These are phyloP conservation scores for Tolypocladium guangdongense DNA, from an alignment of 2,329 filamentous ascomycete genomes.

Conservation along the genomic window DNA sequence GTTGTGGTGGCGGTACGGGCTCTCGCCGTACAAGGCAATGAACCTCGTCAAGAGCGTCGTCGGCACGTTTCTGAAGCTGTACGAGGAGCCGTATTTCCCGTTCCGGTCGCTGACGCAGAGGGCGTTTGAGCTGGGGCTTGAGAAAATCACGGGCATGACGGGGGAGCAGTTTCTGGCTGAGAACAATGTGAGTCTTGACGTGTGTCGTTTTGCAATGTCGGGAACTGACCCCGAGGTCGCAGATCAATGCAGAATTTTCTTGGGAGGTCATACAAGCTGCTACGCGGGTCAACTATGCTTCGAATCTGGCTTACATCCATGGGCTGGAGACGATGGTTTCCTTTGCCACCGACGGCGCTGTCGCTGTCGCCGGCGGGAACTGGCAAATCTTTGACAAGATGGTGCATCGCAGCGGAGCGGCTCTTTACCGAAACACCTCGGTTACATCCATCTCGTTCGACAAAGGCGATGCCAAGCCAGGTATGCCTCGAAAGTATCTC, in stretches of 20 bases:
- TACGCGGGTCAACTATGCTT: slow-evolving; percentile 90
- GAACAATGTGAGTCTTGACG: slow-evolving; percentile 33
- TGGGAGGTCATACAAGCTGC: slow-evolving; percentile 80
- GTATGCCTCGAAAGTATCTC: slow-evolving; percentile 33
- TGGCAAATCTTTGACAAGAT: slow-evolving; percentile 90
- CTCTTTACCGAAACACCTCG: slow-evolving; percentile 53
- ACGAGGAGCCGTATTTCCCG: slow-evolving; percentile 72
- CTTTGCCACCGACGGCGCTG: slow-evolving; percentile 77
- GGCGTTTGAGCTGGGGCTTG: slow-evolving; percentile 56
- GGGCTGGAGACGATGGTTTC: slow-evolving; percentile 85
- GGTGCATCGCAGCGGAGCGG: slow-evolving; percentile 53
- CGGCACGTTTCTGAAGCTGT: slow-evolving; percentile 66
- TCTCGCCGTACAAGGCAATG: slow-evolving; percentile 63
- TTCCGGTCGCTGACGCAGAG: slow-evolving; percentile 65
- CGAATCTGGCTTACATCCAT: slow-evolving; percentile 77
- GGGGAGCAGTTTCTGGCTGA: slow-evolving; percentile 61
- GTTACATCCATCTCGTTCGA: slow-evolving; percentile 50
- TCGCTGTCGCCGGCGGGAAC: slow-evolving; percentile 73
- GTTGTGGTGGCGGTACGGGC: slow-evolving; percentile 76
- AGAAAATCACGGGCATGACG: slow-evolving; percentile 55
- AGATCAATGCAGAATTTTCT: slow-evolving; percentile 56
- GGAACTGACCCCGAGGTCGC: slow-evolving; percentile 1
- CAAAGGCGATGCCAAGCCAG: slow-evolving; percentile 27
- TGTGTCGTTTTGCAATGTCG: not conserved
- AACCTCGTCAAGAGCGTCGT: slow-evolving; percentile 62